Base-by-base conservation (phyloP, 2,329 filamentous ascomycete species). In the Macrophomina tecta region DNA sequence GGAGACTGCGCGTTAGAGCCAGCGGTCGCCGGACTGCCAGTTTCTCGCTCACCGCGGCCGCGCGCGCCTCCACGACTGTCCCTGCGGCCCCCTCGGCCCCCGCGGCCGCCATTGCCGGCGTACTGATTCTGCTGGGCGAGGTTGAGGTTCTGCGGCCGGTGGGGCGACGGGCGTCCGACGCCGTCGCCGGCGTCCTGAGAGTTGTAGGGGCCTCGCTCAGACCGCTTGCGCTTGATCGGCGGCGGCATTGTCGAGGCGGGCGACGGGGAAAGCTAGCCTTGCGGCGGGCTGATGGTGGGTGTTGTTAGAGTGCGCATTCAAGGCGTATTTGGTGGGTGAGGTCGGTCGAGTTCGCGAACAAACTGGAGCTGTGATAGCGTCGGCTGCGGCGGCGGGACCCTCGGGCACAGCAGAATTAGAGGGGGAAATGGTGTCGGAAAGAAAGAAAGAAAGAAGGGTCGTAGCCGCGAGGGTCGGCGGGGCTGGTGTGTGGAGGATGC, bases 141-240 rank as follows among this genome's bases (percentile, higher is more conserved):
- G 70, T 82, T 73, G 65, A 84, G 72, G 68, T 80, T 80, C 70
- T 83, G 80, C 16, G 84, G 84, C 56, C 82, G 80, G 72, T 85
- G 82, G 18, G 84, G 83, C 66, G 84, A 85, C 46, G 82, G 82
- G 66, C 83, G 75, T 67, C 69, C 70, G 58, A 72, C 73, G 66
- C 82, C 78, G 69, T 75, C 76, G 63, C 75, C 73, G 51, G 84
- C 81, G 16, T 63, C 48, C 14, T 45, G 48, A 61, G 82, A 76
- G 55, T 75, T 78, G 45, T 62, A 62, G 23, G 58, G 30, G 14
- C 58, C 58, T 69, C 81, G 78, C 55, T 85, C 83, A 40, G 78
- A 76, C 67, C 83, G 81, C 81, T 89, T 89, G 69, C 87, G 82
- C 81, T 89, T 89, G 64, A 80, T 79, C 70, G 77, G 77, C 70